These are phyloP conservation scores for Pythium diclinum DNA, from an alignment of 352 stramenopile genomes.

Conservation along the genomic window DNA sequence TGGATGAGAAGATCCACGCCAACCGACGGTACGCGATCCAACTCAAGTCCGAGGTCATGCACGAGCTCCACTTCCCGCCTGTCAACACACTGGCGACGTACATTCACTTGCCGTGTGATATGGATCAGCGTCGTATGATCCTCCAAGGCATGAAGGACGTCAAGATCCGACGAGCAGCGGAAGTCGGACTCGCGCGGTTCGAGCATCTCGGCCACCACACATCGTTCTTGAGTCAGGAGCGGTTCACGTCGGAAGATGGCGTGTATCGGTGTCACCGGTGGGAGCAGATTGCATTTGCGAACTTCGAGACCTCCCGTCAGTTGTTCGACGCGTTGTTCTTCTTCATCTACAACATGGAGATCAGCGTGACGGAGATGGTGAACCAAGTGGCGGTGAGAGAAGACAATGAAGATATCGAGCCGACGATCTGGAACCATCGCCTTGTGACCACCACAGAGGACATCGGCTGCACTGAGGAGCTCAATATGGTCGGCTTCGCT, in stretches of 20 bases:
- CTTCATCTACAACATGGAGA: conserved; percentile 47
- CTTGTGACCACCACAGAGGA: conserved; percentile 29
- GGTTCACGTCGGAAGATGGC: background rate
- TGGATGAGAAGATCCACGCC: conserved; percentile 8
- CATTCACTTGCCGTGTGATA: conserved; percentile 7
- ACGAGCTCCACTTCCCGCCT: background rate
- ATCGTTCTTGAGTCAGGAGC: conserved; percentile 1
- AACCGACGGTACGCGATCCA: background rate
- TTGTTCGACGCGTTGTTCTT: conserved; percentile 42
- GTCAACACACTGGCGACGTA: background rate
- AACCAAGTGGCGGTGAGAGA: conserved; percentile 41
- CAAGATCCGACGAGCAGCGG: background rate
- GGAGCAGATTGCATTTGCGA: conserved; percentile 37
- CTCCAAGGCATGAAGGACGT: background rate
- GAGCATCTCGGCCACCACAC: background rate
- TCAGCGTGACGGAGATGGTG: conserved; percentile 42
- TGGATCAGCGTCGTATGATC: background rate
- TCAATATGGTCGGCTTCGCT: conserved; percentile 20
- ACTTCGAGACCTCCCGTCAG: conserved; percentile 34
- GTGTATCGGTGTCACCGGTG: conserved; percentile 13
- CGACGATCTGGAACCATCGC: conserved; percentile 37
- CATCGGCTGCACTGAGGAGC: conserved; percentile 15
- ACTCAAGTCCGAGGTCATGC: conserved; percentile 3
- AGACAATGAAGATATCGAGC: conserved; percentile 3
- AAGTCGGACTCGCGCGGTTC: background rate